Base-by-base conservation (phyloP, 768 basidiomycete species). In the Rhizopogon sp. region DNA sequence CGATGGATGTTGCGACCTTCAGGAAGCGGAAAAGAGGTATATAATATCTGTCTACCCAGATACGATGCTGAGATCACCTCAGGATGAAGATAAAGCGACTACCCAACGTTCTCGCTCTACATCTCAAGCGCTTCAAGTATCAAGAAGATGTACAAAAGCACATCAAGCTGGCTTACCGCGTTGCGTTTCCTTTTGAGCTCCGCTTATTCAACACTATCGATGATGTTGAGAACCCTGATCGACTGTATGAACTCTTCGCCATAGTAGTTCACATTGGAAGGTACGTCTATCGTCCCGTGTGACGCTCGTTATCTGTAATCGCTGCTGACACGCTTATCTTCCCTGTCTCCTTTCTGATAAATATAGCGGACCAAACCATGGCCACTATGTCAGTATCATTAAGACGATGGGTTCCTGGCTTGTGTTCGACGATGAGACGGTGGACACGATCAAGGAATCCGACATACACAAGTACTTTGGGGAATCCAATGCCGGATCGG, bases 21-120 rank as follows among this genome's bases (percentile, higher is more conserved):
- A 98, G 65, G 97, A 99, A 71, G 97, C 97, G 2, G 97, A 98
- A 76, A 96, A 96, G 77, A 80, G 96, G 95, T 90, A 61, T 43
- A 41, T 39, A 39, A 39, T 14, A 42, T 16, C n/a, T 4, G n/a
- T 20, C 1, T 20, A 10, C 17, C 25, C 20, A n/a, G 20, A 35
- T 53, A 35, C 28, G n/a, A 46, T 53, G 56, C 56, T 56, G 22
- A 54, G 65, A 44, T 57, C 41, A 25, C 8, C 17, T 13, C 66
- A 97, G 96, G 64, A 98, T 99, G 96, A 99, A 99, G 73, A 94
- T 99, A 69, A 98, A 98, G 76, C 89, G 85, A 61, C 78, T 98
- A 0, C 97, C 97, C 1, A 96, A 98, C 67, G 79, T 99, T 39
- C 85, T 99, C 22, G 94, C 96, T 11, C 79, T 99, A 25, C 97